These are phyloP conservation scores for Mortierella sp. DNA, from an alignment of 371 early-diverging fungal species.

Conservation along the genomic window DNA sequence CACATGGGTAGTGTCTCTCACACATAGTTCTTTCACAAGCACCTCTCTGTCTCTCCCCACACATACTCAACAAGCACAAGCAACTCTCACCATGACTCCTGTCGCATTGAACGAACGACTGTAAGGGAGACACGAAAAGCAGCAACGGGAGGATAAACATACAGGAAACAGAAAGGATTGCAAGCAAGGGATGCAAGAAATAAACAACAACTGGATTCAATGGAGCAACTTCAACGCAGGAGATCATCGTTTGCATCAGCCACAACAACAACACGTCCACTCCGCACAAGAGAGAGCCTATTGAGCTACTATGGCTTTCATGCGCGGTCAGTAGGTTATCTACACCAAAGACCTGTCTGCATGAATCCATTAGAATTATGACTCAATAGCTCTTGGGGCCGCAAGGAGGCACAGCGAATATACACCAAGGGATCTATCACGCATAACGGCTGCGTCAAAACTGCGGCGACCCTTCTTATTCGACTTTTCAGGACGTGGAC, in stretches of 20 bases:
- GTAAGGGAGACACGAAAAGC: conserved; percentile 18
- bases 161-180: not conserved
- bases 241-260: not conserved
- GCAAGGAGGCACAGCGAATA: not conserved
- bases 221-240: not conserved
- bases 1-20: not conserved
- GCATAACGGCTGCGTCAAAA: not conserved
- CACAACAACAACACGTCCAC: not conserved
- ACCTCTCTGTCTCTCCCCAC: not conserved
- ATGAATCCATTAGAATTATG: not conserved
- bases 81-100: conserved; percentile 17
- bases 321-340: not conserved
- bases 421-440: not conserved
- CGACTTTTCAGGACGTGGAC: too few species aligned
- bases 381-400: not conserved
- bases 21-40: not conserved
- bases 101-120: conserved; percentile 45
- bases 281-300: not conserved
- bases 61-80: not conserved
- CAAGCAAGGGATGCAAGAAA: not conserved
- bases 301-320: not conserved
- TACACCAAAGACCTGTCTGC: not conserved
- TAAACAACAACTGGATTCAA: too few species aligned
- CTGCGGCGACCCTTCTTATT: not conserved
- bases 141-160: not conserved